These are phyloP conservation scores for Schizophyllum commune DNA, from an alignment of 1,284 basidiomycete genomes.

Conservation along the genomic window DNA sequence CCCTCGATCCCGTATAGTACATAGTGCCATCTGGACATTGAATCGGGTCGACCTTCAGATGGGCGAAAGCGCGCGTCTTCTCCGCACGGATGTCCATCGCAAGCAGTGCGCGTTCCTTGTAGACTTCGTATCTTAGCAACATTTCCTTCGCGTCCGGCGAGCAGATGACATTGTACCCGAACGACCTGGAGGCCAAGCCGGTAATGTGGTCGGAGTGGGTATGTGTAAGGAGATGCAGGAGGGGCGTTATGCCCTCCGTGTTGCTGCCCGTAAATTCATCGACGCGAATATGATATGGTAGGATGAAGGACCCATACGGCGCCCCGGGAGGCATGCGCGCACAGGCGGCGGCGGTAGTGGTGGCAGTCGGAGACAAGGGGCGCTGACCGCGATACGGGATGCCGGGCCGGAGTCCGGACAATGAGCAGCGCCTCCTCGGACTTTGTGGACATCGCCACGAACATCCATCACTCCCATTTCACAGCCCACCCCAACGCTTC, in stretches of 20 bases:
- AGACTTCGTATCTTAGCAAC: constrained; percentile 69
- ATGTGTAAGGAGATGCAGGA: constrained; percentile 72
- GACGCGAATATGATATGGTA: constrained; percentile 71
- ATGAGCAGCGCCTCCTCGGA: neutral
- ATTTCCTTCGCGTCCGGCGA: constrained; percentile 78
- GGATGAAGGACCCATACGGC: constrained; percentile 57
- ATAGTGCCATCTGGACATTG: constrained; percentile 37
- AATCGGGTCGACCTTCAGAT: constrained; percentile 53
- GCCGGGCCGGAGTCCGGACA: too few species aligned
- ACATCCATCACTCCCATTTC: neutral
- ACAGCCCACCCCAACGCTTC: too few species aligned
- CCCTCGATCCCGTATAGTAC: constrained; percentile 45
- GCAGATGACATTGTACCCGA: constrained; percentile 63
- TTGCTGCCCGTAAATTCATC: constrained; percentile 59
- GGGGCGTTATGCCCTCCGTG: constrained; percentile 35
- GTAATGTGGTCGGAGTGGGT: constrained; percentile 78
- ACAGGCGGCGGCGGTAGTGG: too few species aligned
- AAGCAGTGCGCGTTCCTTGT: constrained; percentile 49
- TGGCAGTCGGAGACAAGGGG: neutral
- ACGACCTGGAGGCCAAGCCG: constrained; percentile 64
- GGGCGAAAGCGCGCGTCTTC: constrained; percentile 54
- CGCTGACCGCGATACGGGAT: too few species aligned
- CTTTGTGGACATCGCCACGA: neutral
- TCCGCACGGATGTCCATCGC: constrained; percentile 47
- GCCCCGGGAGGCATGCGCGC: constrained; percentile 58